phyloP scores from a whole-genome alignment of 73 alveolate genomes.

The Tetrahymena malaccensis region DNA sequence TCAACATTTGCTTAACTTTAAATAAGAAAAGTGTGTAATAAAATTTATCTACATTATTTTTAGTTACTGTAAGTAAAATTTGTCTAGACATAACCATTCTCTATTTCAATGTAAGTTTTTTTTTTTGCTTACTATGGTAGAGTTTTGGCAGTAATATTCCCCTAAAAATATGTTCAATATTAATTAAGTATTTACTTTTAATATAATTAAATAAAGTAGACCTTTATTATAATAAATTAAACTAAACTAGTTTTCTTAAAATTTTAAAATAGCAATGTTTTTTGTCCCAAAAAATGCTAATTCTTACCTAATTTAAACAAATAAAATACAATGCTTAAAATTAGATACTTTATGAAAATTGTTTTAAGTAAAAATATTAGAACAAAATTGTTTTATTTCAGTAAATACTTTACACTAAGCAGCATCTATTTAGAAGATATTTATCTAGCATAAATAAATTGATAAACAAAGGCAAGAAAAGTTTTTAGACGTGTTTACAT shows the following conservation, averaged over 20 bases:
- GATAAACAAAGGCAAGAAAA: not conserved
- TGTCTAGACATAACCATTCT: not conserved
- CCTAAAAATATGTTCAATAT: no score
- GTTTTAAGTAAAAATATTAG: not conserved
- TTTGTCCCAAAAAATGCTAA: no score
- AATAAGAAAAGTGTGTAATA: not conserved
- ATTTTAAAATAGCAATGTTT: not conserved
- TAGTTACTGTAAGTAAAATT: not conserved
- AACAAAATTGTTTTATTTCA: no score
- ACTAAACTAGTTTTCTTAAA: no score
- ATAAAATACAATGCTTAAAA: not conserved
- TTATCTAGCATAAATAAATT: not conserved
- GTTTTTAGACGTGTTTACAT: not conserved
- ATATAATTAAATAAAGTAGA: not conserved
- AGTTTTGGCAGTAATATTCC: not conserved
- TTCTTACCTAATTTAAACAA: not conserved
- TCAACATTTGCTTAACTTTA: no score
- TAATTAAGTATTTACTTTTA: not conserved
- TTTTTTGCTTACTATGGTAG: not conserved
- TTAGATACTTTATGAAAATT: not conserved
- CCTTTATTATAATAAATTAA: no score
- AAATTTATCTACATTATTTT: not conserved
- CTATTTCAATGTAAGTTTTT: not conserved
- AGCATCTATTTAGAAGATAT: not conserved
- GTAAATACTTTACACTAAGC: not conserved